Evolutionary conservation across 257 asterid species (phyloP), one percentile per base, ranked within the genome.

Genomic region (Cynanchum wilfordii): DNA sequence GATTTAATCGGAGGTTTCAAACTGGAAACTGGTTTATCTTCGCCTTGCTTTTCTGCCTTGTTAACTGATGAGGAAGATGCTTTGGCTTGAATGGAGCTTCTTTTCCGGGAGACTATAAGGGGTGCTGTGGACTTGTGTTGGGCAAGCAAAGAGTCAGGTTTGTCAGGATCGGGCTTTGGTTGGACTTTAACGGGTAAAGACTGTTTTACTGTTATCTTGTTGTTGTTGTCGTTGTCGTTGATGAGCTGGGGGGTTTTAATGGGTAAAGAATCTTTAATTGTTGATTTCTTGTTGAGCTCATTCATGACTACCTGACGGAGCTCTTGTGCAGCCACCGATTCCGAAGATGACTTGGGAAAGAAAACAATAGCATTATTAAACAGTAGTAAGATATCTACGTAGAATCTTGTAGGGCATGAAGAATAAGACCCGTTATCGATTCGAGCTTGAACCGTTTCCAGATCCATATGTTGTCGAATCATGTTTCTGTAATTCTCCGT

Each of bases 361-460:
- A 78, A 84, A 72, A 79, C 82, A 49, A 81, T 62, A n/a, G 85
- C 87, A 64, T 84, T 84, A 70, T 76, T 81, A 67, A 78, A 78
- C 65, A 84, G 67, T 20, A 84, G 83, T 29, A 84, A 68, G 20
- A 84, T 82, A 73, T 84, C 85, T 42, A 76, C 27, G 82, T 78
- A 84, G 25, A 84, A 81, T 40, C 70, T 78, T 36, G 71, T 2
- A 58, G 82, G 25, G 69, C 82, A 78, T 3, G 71, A 73, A 19
- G 77, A 51, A 69, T 84, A 84, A 55, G 82, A 84, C 16, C 87
- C 85, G 9, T 81, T 82, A 12, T 81, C 84, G 1, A 81, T 54
- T 72, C 85, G 78, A 57, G 65, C 71, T 62, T 81, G 87, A 44
- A 84, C 74, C 49, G 70, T 70, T 74, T 76, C 83, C 22, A 84